A percentile compares a stretch with the other conserved stretches of the same genome.
These are phyloP conservation scores for Pleurotus pulmonarius DNA, from an alignment of 768 basidiomycete species.

Conservation along the genomic window DNA sequence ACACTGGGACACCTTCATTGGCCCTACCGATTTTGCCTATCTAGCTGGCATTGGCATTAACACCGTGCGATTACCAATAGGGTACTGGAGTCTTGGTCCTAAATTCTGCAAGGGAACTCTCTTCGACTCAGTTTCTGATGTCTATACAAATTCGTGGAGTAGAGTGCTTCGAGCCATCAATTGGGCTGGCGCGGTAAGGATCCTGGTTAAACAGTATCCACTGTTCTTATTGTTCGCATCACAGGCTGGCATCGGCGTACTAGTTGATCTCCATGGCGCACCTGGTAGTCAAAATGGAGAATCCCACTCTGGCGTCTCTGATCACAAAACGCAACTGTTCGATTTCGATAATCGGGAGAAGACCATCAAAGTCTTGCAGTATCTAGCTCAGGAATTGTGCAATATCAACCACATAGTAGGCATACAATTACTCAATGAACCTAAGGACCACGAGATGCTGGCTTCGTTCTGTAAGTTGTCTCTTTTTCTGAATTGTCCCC, in stretches of 20 bases:
- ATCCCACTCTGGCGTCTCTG: constrained; percentile 65
- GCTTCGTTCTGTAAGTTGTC: constrained; percentile 37
- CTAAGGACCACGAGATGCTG: constrained; percentile 44
- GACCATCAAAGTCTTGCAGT: constrained; percentile 47
- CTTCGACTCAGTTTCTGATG: constrained; percentile 47
- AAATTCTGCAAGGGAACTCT: constrained; percentile 61
- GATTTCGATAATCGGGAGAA: constrained; percentile 41
- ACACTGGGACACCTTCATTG: constrained; percentile 79
- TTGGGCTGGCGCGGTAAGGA: constrained; percentile 39
- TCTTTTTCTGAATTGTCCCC: constrained; percentile 1
- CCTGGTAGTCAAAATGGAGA: constrained; percentile 75
- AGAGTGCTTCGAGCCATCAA: constrained; percentile 61
- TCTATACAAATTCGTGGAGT: constrained; percentile 66
- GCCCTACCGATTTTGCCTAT: constrained; percentile 58
- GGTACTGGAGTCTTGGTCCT: constrained; percentile 58
- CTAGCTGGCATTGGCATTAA: constrained; percentile 68
- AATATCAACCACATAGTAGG: constrained; percentile 54
- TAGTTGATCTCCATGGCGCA: constrained; percentile 68
- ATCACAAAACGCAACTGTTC: constrained; percentile 47
- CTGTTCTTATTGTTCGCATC: not conserved
- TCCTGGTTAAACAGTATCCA: too few relatives aligned
- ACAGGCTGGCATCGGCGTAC: constrained; percentile 60
- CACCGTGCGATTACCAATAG: constrained; percentile 60
- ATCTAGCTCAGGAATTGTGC: constrained; percentile 37
- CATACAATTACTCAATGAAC: constrained; percentile 60